Conservation (phyloP, 495 filamentous ascomycete species). For the Xylaria flabelliformis region DNA sequence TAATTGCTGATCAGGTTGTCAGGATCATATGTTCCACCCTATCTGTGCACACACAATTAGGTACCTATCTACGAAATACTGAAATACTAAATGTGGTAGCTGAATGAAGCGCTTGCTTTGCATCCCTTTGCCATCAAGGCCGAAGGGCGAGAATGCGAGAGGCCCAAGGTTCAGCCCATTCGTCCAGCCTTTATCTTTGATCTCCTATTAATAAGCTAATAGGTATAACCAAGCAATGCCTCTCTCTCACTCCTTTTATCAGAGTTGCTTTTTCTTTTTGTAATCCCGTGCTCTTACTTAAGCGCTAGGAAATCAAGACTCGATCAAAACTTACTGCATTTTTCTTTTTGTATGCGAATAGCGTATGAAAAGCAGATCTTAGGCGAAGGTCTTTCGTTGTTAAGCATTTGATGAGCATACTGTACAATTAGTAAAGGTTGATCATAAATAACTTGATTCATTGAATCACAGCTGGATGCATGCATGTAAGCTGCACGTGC, state of each 20-base stretch:
- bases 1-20: neutral
- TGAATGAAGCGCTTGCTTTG: constrained; percentile 19
- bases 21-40: neutral
- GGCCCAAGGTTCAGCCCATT: constrained; percentile 28
- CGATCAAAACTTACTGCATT: neutral
- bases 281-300: neutral
- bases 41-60: neutral
- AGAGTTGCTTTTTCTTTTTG: neutral
- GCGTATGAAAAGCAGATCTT: no score
- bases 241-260: neutral
- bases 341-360: neutral
- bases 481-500: neutral
- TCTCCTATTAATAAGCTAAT: neutral
- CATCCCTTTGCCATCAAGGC: neutral
- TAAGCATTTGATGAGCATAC: neutral
- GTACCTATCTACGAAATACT: no score
- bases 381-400: no score
- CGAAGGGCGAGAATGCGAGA: constrained; percentile 3
- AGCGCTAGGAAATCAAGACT: neutral
- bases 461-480: no score
- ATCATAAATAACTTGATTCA: no score
- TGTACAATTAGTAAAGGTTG: neutral
- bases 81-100: neutral
- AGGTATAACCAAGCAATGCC: no score
- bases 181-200: constrained; percentile 6